Evolutionary conservation across 495 filamentous ascomycete genomes (phyloP).

Genomic region (Penicillium bialowiezense): DNA sequence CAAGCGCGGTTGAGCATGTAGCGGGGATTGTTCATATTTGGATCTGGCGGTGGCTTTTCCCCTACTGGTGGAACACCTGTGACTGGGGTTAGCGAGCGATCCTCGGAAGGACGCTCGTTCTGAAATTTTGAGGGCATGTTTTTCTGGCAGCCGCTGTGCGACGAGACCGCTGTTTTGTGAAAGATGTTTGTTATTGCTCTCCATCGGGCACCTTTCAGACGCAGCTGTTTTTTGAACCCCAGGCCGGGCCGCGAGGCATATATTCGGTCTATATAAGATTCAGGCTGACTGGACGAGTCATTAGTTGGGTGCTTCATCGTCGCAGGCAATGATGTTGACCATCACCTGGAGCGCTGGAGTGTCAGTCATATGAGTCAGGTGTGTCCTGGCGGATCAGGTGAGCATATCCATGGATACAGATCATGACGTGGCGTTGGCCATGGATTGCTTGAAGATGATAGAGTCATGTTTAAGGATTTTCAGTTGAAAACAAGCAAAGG

Average conservation of each 20-base stretch:
- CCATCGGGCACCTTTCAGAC: constrained; percentile 14
- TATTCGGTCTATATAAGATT: not conserved
- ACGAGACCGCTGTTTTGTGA: constrained; percentile 10
- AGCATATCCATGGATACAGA: constrained; percentile 2
- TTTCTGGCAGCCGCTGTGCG: not conserved
- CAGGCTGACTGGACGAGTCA: not conserved
- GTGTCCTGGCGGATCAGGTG: constrained; percentile 14
- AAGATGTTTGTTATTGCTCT: constrained; percentile 8
- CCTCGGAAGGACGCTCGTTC: not conserved
- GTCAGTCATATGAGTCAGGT: constrained; percentile 15
- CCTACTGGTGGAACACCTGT: not conserved
- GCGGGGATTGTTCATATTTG: constrained; percentile 41
- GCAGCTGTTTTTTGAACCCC: not conserved
- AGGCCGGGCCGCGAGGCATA: not conserved
- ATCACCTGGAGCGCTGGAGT: constrained; percentile 25
- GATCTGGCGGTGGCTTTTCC: constrained; percentile 20
- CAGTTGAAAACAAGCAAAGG: not conserved
- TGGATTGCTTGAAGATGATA: not conserved
- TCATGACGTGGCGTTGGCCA: not conserved
- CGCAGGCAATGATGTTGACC: constrained; percentile 12
- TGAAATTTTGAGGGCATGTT: constrained; percentile 13
- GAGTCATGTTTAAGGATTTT: not conserved
- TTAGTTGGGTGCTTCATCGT: not conserved
- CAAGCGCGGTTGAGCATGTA: constrained; percentile 44
- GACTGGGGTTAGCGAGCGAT: not conserved